phyloP scores from a whole-genome alignment of 371 early-diverging fungal species.

The Apophysomyces elegans region DNA sequence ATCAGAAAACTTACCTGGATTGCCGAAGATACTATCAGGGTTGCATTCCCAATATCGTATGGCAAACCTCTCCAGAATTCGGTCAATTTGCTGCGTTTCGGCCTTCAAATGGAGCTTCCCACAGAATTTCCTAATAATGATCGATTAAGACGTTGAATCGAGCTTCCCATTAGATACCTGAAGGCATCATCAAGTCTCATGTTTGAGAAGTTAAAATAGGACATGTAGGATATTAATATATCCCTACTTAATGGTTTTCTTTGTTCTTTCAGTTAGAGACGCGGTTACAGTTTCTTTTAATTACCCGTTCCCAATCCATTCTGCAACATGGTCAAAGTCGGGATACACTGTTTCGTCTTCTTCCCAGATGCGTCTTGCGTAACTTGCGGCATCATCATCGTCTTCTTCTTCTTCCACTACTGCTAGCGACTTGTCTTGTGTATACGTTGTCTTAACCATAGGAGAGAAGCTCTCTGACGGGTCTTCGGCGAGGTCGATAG shows the following conservation, averaged over 20 bases:
- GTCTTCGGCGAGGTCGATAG: slow-evolving; percentile 4
- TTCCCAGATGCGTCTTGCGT: slow-evolving; percentile 49
- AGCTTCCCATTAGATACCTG: slow-evolving; percentile 35
- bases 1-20: slow-evolving; percentile 33
- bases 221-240: slow-evolving; percentile 73
- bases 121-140: slow-evolving; percentile 58
- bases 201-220: slow-evolving; percentile 72
- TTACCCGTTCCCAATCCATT: slow-evolving; percentile 50
- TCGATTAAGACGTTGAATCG: not conserved
- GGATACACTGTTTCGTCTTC: slow-evolving; percentile 41
- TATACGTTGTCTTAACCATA: not conserved
- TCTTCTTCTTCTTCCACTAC: slow-evolving; percentile 14
- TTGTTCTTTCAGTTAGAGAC: slow-evolving; percentile 11
- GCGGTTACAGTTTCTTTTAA: slow-evolving; percentile 18
- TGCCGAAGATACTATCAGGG: slow-evolving; percentile 57
- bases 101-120: slow-evolving; percentile 81
- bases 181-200: slow-evolving; percentile 82
- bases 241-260: slow-evolving; percentile 55
- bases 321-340: slow-evolving; percentile 37
- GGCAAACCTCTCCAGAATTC: slow-evolving; percentile 82
- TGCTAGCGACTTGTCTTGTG: not conserved
- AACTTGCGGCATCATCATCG: slow-evolving; percentile 2
- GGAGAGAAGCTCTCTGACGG: not conserved
- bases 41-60: slow-evolving; percentile 86
- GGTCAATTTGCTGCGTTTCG: slow-evolving; percentile 91